These are phyloP conservation scores for Penicillium sp. DNA, from an alignment of 2,329 filamentous ascomycete genomes.

Conservation along the genomic window DNA sequence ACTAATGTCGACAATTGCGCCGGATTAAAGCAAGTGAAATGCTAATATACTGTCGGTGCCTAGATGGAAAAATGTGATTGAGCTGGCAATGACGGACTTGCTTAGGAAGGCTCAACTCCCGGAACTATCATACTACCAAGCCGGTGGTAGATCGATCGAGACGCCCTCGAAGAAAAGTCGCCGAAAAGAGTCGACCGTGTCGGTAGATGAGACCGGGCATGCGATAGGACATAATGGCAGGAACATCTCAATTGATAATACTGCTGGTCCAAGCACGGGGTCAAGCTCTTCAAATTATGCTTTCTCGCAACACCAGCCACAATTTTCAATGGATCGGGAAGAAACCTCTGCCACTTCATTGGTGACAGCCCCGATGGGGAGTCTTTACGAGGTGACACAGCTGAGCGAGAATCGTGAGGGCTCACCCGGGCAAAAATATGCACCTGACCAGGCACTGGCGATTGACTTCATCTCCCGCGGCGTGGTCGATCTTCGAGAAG, in stretches of 20 bases:
- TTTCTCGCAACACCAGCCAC: constrained; percentile 26
- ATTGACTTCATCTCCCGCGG: constrained; percentile 55
- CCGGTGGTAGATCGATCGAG: constrained; percentile 29
- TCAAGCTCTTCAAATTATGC: constrained; percentile 24
- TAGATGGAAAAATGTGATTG: constrained; percentile 42
- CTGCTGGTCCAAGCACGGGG: constrained; percentile 11
- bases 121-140: constrained; percentile 40
- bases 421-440: constrained; percentile 32
- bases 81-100: constrained; percentile 40
- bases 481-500: constrained; percentile 45
- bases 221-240: constrained; percentile 17
- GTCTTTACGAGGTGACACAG: constrained; percentile 51
- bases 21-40: constrained; percentile 10
- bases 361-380: constrained; percentile 48
- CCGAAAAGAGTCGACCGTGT: constrained; percentile 36
- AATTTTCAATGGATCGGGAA: constrained; percentile 38
- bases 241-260: constrained; percentile 15
- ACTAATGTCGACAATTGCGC: constrained; percentile 14
- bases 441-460: constrained; percentile 35
- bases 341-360: constrained; percentile 37
- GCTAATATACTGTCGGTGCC: background rate
- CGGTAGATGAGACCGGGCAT: constrained; percentile 29
- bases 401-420: constrained; percentile 38
- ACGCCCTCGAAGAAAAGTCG: constrained; percentile 29
- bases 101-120: constrained; percentile 38